Evolutionary conservation across 768 basidiomycete genomes (phyloP).

Genomic region (Mycena haematopus): DNA sequence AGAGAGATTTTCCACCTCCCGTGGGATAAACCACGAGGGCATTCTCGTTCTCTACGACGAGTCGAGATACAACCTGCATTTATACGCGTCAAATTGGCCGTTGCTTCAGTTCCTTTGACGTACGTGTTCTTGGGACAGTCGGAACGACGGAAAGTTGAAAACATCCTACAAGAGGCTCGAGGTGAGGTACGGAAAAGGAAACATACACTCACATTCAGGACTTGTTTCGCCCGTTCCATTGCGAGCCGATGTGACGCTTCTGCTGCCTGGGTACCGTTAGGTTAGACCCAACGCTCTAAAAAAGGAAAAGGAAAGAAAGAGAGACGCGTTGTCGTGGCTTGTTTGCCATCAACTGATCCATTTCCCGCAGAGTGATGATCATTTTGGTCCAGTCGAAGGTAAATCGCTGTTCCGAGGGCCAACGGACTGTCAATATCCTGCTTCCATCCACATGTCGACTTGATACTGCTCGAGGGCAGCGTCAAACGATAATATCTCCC

Average conservation of each 20-base stretch:
- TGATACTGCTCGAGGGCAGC: not conserved
- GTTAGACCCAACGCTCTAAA: too few species aligned
- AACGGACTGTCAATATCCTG: conserved; percentile 4
- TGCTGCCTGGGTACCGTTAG: too few species aligned
- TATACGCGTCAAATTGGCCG: not conserved
- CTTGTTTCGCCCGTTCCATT: conserved; percentile 21
- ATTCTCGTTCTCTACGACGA: conserved; percentile 48
- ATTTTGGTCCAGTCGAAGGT: too few species aligned
- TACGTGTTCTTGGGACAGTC: conserved; percentile 46
- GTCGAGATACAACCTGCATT: conserved; percentile 40
- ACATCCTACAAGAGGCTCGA: conserved; percentile 33
- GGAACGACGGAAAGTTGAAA: conserved; percentile 44
- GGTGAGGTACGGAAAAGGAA: not conserved
- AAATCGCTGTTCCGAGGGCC: not conserved
- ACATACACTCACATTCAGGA: conserved; percentile 16
- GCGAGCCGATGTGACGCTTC: too few species aligned
- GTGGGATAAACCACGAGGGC: conserved; percentile 51
- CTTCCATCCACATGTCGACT: conserved; percentile 14
- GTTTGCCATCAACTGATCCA: too few species aligned
- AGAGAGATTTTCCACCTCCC: conserved; percentile 35
- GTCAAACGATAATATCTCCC: too few species aligned
- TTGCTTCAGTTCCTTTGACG: not conserved
- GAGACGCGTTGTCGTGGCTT: not conserved
- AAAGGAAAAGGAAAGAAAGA: too few species aligned
- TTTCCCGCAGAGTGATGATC: too few species aligned